Conservation (phyloP, 371 early-diverging fungal genomes). For the Apophysomyces elegans region DNA sequence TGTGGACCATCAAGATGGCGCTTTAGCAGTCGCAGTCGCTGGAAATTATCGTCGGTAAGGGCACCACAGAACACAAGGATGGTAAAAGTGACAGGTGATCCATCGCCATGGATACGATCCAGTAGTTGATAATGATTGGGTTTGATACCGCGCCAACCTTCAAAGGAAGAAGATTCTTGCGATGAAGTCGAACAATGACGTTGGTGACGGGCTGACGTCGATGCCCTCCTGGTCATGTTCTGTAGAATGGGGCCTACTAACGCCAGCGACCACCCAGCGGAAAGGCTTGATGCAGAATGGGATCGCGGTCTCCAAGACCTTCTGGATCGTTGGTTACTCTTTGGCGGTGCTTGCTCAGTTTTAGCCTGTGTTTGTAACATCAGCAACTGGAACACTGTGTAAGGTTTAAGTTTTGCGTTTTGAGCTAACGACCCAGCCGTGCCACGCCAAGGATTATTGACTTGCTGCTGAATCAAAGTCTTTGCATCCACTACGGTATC, state of each 20-base stretch:
- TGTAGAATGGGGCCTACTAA: slow-evolving; percentile 10
- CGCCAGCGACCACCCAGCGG: slow-evolving; percentile 9
- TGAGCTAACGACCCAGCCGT: slow-evolving; percentile 32
- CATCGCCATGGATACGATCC: slow-evolving; percentile 27
- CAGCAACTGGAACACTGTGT: slow-evolving; percentile 34
- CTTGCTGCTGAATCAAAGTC: slow-evolving; percentile 10
- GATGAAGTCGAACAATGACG: background rate
- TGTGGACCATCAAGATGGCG: slow-evolving; percentile 29
- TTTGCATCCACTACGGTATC: slow-evolving; percentile 3
- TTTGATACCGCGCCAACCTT: slow-evolving; percentile 40
- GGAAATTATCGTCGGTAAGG: slow-evolving; percentile 22
- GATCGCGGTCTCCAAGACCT: slow-evolving; percentile 10
- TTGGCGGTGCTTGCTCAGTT: slow-evolving; percentile 1
- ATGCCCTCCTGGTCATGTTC: background rate
- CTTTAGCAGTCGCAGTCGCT: slow-evolving; percentile 17
- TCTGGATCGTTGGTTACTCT: background rate
- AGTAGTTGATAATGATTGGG: slow-evolving; percentile 32
- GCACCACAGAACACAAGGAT: slow-evolving; percentile 41
- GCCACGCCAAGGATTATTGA: background rate
- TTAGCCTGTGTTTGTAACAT: slow-evolving; percentile 12
- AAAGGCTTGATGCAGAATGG: background rate
- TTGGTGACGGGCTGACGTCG: background rate
- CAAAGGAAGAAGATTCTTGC: slow-evolving; percentile 10
- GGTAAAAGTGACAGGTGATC: slow-evolving; percentile 27
- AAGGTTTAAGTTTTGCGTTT: slow-evolving; percentile 41